Conservation (phyloP, 2,329 filamentous ascomycete species). For the Pseudogymnoascus sp. region DNA sequence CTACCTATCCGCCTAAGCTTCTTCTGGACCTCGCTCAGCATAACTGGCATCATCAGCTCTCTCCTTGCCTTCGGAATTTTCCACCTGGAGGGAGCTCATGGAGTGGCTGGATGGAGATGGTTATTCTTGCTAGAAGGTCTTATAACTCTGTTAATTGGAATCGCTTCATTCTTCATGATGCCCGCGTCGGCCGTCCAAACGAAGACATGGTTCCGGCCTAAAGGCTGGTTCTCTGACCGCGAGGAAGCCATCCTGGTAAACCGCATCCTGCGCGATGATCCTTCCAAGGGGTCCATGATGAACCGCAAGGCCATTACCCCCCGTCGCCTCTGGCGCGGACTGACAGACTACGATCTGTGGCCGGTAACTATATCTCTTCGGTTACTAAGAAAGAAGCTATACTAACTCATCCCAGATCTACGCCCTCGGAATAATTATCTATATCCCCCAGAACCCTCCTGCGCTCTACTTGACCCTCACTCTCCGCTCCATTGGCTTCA, state of each 20-base stretch:
- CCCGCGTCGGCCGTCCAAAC: conserved; percentile 57
- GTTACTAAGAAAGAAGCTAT: not conserved
- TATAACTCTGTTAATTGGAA: conserved; percentile 46
- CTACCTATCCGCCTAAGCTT: conserved; percentile 58
- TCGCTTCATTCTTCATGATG: conserved; percentile 48
- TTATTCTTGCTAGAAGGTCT: conserved; percentile 50
- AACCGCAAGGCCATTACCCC: conserved; percentile 50
- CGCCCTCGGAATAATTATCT: conserved; percentile 40
- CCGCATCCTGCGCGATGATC: conserved; percentile 46
- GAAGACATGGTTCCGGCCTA: conserved; percentile 43
- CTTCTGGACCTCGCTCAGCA: conserved; percentile 61
- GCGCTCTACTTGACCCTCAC: conserved; percentile 48
- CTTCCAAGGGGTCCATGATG: conserved; percentile 47
- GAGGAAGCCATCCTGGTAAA: conserved; percentile 64
- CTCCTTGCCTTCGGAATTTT: conserved; percentile 51
- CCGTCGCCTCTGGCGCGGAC: conserved; percentile 41
- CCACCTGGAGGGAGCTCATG: conserved; percentile 40
- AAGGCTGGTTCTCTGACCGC: conserved; percentile 56
- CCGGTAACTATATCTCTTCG: conserved; percentile 33
- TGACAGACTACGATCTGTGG: conserved; percentile 56
- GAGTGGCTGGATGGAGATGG: conserved; percentile 47
- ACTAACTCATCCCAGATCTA: conserved; percentile 28
- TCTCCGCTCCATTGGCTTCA: conserved; percentile 30
- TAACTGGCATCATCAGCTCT: conserved; percentile 32
- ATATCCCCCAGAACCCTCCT: conserved; percentile 42